Percentiles rank a stretch among this genome's conserved stretches.
Conservation (phyloP, 768 basidiomycete species). For the Mycena latifolia region DNA sequence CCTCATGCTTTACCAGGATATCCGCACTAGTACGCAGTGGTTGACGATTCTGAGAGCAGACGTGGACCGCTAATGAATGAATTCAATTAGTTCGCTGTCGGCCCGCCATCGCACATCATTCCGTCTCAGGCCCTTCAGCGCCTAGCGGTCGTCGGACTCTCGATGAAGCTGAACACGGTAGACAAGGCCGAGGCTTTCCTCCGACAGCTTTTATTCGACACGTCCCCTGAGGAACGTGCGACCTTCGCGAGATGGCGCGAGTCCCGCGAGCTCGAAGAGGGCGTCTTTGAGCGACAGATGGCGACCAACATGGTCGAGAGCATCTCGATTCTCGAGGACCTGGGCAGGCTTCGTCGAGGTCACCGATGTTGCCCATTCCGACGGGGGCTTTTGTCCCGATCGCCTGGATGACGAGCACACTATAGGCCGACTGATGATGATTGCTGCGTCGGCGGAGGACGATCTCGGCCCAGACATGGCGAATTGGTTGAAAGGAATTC, state of each 20-base stretch:
- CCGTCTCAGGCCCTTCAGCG: constrained; percentile 54
- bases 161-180: constrained; percentile 50
- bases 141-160: constrained; percentile 48
- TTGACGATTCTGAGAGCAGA: no score
- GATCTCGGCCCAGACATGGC: constrained; percentile 58
- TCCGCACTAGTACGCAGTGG: not conserved
- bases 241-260: constrained; percentile 58
- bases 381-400: constrained; percentile 63
- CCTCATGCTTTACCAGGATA: not conserved
- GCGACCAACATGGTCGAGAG: constrained; percentile 60
- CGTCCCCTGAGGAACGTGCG: constrained; percentile 52
- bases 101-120: constrained; percentile 56
- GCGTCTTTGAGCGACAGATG: constrained; percentile 55
- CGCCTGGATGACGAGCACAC: constrained; percentile 59
- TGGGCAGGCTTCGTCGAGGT: constrained; percentile 67
- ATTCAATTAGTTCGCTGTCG: constrained; percentile 58
- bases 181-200: constrained; percentile 58
- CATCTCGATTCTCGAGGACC: constrained; percentile 58
- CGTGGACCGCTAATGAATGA: no score
- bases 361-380: constrained; percentile 56
- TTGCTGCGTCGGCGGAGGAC: constrained; percentile 60
- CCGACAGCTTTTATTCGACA: constrained; percentile 49
- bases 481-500: constrained; percentile 63
- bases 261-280: constrained; percentile 53
- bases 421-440: constrained; percentile 54